Evolutionary conservation across 345 rosid species (phyloP), one percentile per base, ranked within the genome.

Genomic region (Citrus trifoliata): DNA sequence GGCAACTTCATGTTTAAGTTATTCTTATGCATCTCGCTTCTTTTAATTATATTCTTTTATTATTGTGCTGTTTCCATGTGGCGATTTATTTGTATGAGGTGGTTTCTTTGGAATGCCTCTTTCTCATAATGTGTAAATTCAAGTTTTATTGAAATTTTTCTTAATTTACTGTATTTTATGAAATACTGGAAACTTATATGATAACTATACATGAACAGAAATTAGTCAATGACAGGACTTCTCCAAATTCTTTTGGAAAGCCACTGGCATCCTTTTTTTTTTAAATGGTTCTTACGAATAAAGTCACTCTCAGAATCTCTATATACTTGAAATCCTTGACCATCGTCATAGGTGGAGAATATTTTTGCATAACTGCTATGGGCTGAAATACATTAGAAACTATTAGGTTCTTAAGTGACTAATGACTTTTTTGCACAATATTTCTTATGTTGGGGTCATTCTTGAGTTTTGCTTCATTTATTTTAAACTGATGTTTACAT

Each of bases 401-500:
- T 66, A 46, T 65, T 18, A 53, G 48, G 48, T 22, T 66, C 32
- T 62, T 40, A 53, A 70, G 9, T 71, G n/a, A 22, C 19, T 53
- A 70, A 3, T 71, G 35, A 22, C 19, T 53, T 71, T 2, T 38
- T 35, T 55, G 22, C 1, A 1, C 55, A 71, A 28, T 65, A 55
- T 6, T 32, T 32, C 53, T 13, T 66, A 5, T 60, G 56, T 32
- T 64, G 24, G 18, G 55, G n/a, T 25, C 18, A 62, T 22, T 78
- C 32, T 75, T 30, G 38, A 30, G 63, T 67, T 63, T 5, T 64
- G 70, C 69, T 66, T 73, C 53, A 70, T 38, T 80, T 60, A 70
- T 24, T 53, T 68, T 78, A 32, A 78, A 67, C 13, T 79, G 38
- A 35, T 76, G 24, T 75, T 70, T 74, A 42, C 74, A 70, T 60